Evolutionary conservation across 306 rosid species (phyloP).

Genomic region (Cicer arietinum): DNA sequence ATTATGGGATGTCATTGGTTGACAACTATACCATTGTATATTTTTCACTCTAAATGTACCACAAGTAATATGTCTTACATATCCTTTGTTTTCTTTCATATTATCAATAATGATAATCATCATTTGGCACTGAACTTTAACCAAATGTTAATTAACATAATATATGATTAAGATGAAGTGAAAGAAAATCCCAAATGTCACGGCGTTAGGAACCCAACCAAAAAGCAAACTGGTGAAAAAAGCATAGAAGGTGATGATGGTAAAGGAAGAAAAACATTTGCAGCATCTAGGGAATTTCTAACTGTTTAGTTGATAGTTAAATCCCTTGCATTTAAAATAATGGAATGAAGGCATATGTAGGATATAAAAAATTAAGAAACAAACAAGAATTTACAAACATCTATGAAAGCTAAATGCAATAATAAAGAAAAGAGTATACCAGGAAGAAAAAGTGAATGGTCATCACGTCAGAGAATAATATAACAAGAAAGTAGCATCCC

Average conservation of each 20-base stretch:
- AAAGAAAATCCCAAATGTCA: not conserved
- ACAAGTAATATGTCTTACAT: slow-evolving; percentile 1
- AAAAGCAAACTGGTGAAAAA: not conserved
- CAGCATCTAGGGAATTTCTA: slow-evolving; percentile 10
- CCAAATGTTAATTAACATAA: not conserved
- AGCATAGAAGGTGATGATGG: not conserved
- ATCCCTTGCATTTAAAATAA: not conserved
- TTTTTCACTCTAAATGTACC: not conserved
- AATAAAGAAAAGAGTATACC: slow-evolving; percentile 58
- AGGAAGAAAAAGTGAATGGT: slow-evolving; percentile 93
- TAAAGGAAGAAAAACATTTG: not conserved
- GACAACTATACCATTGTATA: slow-evolving; percentile 23
- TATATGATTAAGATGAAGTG: not conserved
- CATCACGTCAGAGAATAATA: slow-evolving; percentile 77
- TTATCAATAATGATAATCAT: not conserved
- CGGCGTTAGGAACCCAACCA: not conserved
- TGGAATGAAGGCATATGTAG: not conserved
- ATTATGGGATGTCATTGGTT: not conserved
- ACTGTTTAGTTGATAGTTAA: slow-evolving; percentile 1
- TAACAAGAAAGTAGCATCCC: slow-evolving; percentile 92
- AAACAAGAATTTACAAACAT: slow-evolving; percentile 10
- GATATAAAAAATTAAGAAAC: not conserved
- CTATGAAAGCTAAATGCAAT: not conserved
- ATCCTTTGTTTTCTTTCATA: not conserved
- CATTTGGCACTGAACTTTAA: not conserved